These are phyloP conservation scores for Hyparrhenia diplandra DNA, from an alignment of 176 grass and related monocot genomes.

Conservation along the genomic window DNA sequence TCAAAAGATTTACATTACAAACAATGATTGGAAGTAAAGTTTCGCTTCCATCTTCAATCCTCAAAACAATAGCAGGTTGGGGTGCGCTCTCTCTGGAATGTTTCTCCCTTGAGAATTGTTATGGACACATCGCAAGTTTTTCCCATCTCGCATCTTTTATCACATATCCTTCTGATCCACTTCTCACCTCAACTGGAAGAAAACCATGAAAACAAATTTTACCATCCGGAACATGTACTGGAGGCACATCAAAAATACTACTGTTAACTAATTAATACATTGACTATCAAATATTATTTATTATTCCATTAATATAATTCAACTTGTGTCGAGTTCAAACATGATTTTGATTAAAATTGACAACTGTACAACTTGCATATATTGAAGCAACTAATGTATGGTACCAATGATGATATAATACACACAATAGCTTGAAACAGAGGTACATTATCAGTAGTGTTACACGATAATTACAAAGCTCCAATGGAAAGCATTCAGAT, in stretches of 20 bases:
- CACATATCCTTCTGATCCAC: slow-evolving; percentile 81
- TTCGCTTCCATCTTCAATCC: slow-evolving; percentile 90
- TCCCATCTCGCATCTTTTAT: slow-evolving; percentile 95
- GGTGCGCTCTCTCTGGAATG: slow-evolving; percentile 73
- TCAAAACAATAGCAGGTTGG: slow-evolving; percentile 88
- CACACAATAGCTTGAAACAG: background rate
- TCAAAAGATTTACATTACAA: slow-evolving; percentile 58
- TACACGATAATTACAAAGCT: background rate
- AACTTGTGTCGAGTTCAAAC: background rate
- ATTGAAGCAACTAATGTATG: background rate
- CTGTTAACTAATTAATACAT: background rate
- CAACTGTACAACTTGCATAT: background rate
- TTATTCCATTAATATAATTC: background rate
- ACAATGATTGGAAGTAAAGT: slow-evolving; percentile 95
- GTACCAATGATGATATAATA: background rate
- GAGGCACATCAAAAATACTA: background rate
- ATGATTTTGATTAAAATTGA: background rate
- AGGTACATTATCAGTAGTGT: background rate
- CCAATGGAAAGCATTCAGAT: background rate
- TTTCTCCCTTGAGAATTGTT: slow-evolving; percentile 73
- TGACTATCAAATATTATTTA: background rate
- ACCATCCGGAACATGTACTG: background rate
- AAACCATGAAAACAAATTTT: slow-evolving; percentile 8
- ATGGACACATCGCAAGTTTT: slow-evolving; percentile 65
- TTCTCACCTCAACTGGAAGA: slow-evolving; percentile 72